Base-by-base conservation (phyloP, 371 early-diverging fungal species). In the Capniomyces stellatus region DNA sequence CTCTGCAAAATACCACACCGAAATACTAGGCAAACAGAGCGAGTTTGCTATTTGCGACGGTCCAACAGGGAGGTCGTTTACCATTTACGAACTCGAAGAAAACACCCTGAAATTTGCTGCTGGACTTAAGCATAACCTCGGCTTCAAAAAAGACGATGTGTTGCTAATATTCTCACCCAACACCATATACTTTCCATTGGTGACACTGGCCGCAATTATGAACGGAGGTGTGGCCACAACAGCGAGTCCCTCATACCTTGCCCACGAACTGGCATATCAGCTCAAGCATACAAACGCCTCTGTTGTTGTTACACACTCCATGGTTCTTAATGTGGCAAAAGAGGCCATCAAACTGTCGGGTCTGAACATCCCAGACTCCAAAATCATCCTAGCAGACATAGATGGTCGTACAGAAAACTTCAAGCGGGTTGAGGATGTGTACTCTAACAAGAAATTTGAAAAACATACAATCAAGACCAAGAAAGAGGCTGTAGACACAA, bases 211-310 rank as follows among this genome's bases (percentile, higher is more conserved):
- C 6, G 55, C 66, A 2, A 48, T 76, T 18, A 50, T 66, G 57
- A 57, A 66, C 51, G 86, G 88, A 2, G 83, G 83, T 2, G 59
- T 75, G 2, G 64, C 77, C 19, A 72, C 82, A 0, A 67, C 76
- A 25, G 83, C 75, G 44, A 91, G 86, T 57, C 83, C 87, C 2
- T 70, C 72, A 22, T 87, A 83, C 58, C 87, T 79, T 0, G 63
- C 70, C 0, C 66, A 72, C 28, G 92, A 91, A 56, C 68, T 87
- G 18, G 73, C 72, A 0, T 72, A 75, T 25, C 68, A 67, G 50
- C 47, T 67, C 25, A 24, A 54, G n/a, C 48, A 53, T 41, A 62
- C 68, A 15, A 35, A 51, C n/a, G 51, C 68, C 35, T 57, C 55
- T 50, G 47, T 51, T 10, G 41, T 67, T 0, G 61, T 62, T 29